phyloP scores from a whole-genome alignment of 176 grass and related monocot genomes.

The Stipa capillata region DNA sequence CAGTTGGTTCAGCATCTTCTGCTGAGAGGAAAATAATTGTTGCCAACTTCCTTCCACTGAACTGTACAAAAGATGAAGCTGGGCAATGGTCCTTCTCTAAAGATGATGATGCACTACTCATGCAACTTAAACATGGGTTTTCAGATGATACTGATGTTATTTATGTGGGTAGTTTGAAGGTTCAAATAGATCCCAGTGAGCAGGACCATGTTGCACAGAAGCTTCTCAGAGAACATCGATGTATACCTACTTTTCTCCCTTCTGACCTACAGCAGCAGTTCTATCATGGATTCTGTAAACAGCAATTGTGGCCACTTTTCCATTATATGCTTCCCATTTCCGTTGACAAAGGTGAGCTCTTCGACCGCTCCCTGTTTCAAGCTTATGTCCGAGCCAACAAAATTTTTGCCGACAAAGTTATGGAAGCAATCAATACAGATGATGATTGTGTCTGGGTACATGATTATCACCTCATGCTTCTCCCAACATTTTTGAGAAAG shows the following conservation, averaged over 20 bases:
- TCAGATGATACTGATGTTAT: constrained; percentile 58
- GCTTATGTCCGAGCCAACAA: constrained; percentile 89
- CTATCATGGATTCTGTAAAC: constrained; percentile 96
- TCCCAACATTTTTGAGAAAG: constrained; percentile 88
- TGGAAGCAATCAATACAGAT: constrained; percentile 93
- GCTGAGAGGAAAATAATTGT: constrained; percentile 83
- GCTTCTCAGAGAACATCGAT: constrained; percentile 63
- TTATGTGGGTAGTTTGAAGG: constrained; percentile 82
- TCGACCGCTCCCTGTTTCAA: constrained; percentile 73
- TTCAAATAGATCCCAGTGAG: constrained; percentile 62
- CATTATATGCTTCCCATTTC: constrained; percentile 96
- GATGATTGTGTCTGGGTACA: constrained; percentile 95
- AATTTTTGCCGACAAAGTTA: constrained; percentile 82
- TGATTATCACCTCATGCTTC: constrained; percentile 98
- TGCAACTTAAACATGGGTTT: constrained; percentile 86
- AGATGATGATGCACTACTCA: constrained; percentile 78
- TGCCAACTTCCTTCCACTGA: constrained; percentile 86
- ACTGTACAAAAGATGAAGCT: constrained; percentile 59
- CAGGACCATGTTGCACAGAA: constrained; percentile 77
- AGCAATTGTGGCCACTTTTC: constrained; percentile 89
- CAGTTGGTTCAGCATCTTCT: constrained; percentile 31
- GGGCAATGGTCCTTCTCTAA: constrained; percentile 57
- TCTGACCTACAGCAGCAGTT: constrained; percentile 65
- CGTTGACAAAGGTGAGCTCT: constrained; percentile 86
- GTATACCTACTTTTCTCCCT: constrained; percentile 84